Base-by-base conservation (phyloP, 257 asterid genomes). In the Solanum ahanhuiri region DNA sequence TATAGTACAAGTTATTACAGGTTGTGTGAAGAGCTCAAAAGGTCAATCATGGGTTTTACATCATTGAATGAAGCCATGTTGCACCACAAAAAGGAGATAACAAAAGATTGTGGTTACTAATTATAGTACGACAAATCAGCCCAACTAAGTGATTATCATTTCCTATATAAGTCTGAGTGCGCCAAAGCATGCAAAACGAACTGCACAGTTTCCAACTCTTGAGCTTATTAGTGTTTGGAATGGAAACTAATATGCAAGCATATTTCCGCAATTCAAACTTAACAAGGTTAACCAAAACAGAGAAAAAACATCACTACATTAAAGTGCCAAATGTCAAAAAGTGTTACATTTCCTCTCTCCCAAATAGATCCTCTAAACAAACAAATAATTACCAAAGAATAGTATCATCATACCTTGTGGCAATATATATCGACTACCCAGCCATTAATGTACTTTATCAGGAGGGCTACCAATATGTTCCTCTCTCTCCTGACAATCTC, bases 341-440 rank as follows among this genome's bases (percentile, higher is more conserved):
- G 83, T 41, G 41, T 48, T 15, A 0, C 25, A 0, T 45, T 28
- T 17, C 30, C 43, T 14, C 45, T 3, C 28, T 35, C 20, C 83
- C 25, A 28, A 79, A 23, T 28, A 79, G 66, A 28, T 79, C 39
- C 37, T 45, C 84, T 45, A 43, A 79, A 79, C 23, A 45, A 79
- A 30, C 28, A 45, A 48, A 79, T 15, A 48, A 79, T 8, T 25
- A 48, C 10, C 2, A 35, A 73, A 75, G 54, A 45, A 48, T 48
- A 48, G 84, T 45, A 48, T 25, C n/a, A 18, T 48, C 92, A 41
- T 93, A 96, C 99, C 96, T 91, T 91, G 91, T 97, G 98, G 88
- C 99, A 97, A 89, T 97, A 97, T 90, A 97, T 93, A 85, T 93
- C 81, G 60, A 95, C 95, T 67, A 97, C 98, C 99, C 99, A 97